Evolutionary conservation across 2,329 filamentous ascomycete genomes (phyloP).

Genomic region (Colletotrichum scovillei): DNA sequence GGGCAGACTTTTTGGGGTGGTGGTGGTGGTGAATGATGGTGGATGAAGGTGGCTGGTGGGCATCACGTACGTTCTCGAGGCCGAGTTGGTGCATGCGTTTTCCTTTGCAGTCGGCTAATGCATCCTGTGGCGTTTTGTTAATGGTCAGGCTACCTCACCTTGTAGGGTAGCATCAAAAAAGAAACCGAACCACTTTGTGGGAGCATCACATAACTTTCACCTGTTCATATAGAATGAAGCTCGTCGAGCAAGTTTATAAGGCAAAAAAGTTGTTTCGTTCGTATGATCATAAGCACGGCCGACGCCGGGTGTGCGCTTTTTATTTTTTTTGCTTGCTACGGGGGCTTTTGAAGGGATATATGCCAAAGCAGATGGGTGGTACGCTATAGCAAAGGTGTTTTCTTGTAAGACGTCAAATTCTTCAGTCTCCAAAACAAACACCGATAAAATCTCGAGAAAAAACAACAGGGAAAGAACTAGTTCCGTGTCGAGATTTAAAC

Average conservation of each 20-base stretch:
- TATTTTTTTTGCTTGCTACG: conserved; percentile 36
- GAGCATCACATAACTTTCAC: conserved; percentile 1
- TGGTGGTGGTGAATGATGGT: no score
- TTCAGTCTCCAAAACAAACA: conserved; percentile 2
- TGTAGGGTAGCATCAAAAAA: not conserved
- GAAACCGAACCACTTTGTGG: not conserved
- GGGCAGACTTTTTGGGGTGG: not conserved
- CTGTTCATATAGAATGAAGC: not conserved
- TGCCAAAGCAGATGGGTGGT: conserved; percentile 35
- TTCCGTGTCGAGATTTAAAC: conserved; percentile 69
- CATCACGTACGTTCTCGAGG: not conserved
- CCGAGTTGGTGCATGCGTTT: not conserved
- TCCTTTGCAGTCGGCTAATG: not conserved
- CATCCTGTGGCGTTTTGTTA: conserved; percentile 29
- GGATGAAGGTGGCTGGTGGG: no score
- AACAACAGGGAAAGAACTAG: conserved; percentile 1
- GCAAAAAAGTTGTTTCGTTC: not conserved
- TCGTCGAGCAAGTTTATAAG: not conserved
- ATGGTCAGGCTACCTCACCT: conserved; percentile 1
- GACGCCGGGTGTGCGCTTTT: conserved; percentile 28
- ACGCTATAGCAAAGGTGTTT: conserved; percentile 33
- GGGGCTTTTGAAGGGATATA: conserved; percentile 36
- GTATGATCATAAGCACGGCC: conserved; percentile 14
- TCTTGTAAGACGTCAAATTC: conserved; percentile 11
- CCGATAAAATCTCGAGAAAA: conserved; percentile 27